A percentile compares a stretch with the other conserved stretches of the same genome.
phyloP scores from a whole-genome alignment of 2,329 filamentous ascomycete genomes.

The Talaromyces amestolkiae region DNA sequence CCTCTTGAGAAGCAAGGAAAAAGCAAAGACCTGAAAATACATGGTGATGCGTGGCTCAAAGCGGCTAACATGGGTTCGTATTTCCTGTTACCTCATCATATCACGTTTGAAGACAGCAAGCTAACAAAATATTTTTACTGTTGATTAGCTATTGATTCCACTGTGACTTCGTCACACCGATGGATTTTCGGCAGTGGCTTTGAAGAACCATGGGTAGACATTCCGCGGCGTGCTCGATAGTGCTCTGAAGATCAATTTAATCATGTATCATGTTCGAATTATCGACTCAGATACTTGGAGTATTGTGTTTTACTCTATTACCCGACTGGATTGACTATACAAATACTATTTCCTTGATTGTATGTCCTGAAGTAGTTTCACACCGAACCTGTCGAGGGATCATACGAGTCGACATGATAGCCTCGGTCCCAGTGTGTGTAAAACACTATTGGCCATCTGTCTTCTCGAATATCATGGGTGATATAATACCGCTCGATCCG shows the following conservation, averaged over 20 bases:
- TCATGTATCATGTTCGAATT: background rate
- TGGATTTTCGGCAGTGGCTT: constrained; percentile 45
- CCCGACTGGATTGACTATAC: background rate
- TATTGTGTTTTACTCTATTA: background rate
- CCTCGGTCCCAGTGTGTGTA: background rate
- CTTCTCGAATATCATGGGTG: background rate
- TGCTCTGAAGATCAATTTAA: constrained; percentile 18
- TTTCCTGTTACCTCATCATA: background rate
- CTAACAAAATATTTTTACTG: background rate
- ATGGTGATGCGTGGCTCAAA: constrained; percentile 46
- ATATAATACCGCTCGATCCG: background rate
- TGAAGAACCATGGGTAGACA: constrained; percentile 40
- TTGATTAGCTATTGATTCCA: constrained; percentile 6
- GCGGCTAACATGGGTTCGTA: constrained; percentile 46
- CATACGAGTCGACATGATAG: background rate
- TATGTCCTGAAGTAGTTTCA: background rate
- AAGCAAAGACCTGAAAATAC: constrained; percentile 35
- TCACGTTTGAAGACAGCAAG: background rate
- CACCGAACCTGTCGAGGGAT: background rate
- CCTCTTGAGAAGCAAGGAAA: constrained; percentile 31
- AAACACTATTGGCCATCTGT: background rate
- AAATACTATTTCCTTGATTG: background rate
- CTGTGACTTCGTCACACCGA: background rate
- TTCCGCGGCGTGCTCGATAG: constrained; percentile 23
- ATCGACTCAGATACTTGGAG: no score